These are phyloP conservation scores for Apiospora sp. DNA, from an alignment of 2,329 filamentous ascomycete genomes.

Conservation along the genomic window DNA sequence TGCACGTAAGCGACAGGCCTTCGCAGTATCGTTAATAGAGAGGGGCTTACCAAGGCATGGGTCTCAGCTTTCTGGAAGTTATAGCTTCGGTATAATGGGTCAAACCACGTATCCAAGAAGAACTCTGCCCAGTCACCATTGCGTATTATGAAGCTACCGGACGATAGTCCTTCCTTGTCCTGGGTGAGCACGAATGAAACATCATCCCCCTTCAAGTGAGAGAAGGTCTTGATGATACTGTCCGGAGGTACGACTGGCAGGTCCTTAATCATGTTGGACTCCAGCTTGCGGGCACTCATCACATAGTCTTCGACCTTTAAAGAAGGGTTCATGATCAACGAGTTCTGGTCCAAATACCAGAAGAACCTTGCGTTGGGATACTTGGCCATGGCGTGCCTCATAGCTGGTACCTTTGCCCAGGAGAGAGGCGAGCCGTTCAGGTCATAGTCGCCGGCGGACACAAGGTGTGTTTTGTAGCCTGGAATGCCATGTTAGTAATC, in stretches of 20 bases:
- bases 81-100: constrained; percentile 91
- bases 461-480: constrained; percentile 90
- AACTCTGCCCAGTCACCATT: constrained; percentile 92
- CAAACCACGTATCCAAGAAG: constrained; percentile 95
- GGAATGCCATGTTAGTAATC: constrained; percentile 16
- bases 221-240: constrained; percentile 95
- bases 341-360: constrained; percentile 86
- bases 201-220: constrained; percentile 77
- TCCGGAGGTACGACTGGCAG: constrained; percentile 90
- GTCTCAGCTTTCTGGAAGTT: constrained; percentile 95
- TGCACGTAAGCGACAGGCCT: not conserved
- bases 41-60: constrained; percentile 79
- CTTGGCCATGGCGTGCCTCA: constrained; percentile 86
- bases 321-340: constrained; percentile 86
- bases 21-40: not conserved
- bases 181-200: constrained; percentile 86
- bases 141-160: constrained; percentile 79
- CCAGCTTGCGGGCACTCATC: constrained; percentile 71
- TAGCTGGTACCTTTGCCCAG: constrained; percentile 83
- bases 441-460: constrained; percentile 78
- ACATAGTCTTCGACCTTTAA: constrained; percentile 75
- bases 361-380: constrained; percentile 81
- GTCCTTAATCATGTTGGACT: constrained; percentile 84
- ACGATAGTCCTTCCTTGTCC: constrained; percentile 80
- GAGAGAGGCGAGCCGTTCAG: constrained; percentile 65